These are phyloP conservation scores for Claviceps pusilla DNA, from an alignment of 2,329 filamentous ascomycete genomes.

Conservation along the genomic window DNA sequence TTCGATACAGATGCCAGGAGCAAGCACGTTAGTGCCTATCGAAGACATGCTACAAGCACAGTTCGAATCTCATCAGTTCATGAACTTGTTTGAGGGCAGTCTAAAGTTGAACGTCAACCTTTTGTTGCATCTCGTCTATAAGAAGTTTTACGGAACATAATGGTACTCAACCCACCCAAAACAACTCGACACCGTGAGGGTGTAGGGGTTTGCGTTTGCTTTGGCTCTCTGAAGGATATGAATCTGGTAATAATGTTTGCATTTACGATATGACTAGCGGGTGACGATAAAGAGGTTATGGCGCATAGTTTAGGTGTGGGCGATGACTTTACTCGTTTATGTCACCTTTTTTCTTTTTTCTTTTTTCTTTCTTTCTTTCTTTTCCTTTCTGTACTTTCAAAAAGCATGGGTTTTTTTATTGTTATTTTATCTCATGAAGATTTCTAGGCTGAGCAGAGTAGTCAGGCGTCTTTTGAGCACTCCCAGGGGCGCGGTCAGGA, in stretches of 20 bases:
- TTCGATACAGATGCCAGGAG: constrained; percentile 90
- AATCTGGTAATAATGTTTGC: background rate
- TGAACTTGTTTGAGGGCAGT: constrained; percentile 78
- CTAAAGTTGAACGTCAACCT: constrained; percentile 91
- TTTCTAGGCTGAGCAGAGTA: background rate
- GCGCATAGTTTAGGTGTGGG: constrained; percentile 3
- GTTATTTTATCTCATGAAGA: background rate
- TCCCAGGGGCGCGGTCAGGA: background rate
- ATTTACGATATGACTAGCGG: background rate
- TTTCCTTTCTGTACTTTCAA: background rate
- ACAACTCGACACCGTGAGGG: background rate
- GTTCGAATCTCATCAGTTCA: constrained; percentile 92
- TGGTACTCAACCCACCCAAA: background rate
- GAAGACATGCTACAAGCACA: constrained; percentile 92
- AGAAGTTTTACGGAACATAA: constrained; percentile 81
- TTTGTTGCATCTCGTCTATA: constrained; percentile 90
- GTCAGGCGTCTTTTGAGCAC: background rate
- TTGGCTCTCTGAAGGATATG: background rate
- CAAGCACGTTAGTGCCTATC: constrained; percentile 73
- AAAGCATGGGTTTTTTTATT: background rate
- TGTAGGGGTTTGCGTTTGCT: background rate
- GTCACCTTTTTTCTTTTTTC: background rate
- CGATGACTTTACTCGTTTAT: background rate
- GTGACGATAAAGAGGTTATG: background rate
- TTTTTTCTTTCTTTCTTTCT: background rate